Conservation (phyloP, 345 rosid genomes). For the Boechera divaricarpa region DNA sequence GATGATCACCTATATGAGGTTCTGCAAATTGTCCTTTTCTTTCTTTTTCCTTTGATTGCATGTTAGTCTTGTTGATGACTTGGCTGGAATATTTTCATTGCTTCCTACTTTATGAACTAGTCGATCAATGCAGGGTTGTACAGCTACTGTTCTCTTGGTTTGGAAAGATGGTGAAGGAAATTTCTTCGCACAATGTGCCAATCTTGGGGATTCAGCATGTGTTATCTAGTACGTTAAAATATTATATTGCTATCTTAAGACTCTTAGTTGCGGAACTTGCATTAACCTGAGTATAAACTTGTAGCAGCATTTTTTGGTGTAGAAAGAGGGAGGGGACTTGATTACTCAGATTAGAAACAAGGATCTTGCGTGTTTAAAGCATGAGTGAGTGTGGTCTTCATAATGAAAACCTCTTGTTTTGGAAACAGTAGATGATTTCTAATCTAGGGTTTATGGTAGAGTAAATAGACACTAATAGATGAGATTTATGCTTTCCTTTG, state of each 20-base stretch:
- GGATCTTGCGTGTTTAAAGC: constrained; percentile 38
- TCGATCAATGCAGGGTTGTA: constrained; percentile 77
- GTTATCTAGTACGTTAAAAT: constrained; percentile 65
- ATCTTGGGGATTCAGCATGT: constrained; percentile 96
- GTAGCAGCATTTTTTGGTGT: constrained; percentile 42
- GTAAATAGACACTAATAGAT: constrained; percentile 20
- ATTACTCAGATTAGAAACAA: constrained; percentile 42
- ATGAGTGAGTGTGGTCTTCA: constrained; percentile 42
- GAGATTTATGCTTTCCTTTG: constrained; percentile 16
- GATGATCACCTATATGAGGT: constrained; percentile 84
- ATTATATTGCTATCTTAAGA: constrained; percentile 31
- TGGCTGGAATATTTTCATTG: constrained; percentile 27
- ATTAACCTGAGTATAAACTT: constrained; percentile 26
- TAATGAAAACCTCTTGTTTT: constrained; percentile 24
- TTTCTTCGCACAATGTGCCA: constrained; percentile 87
- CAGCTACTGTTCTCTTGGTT: constrained; percentile 89
- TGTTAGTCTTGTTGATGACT: constrained; percentile 26
- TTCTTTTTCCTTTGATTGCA: constrained; percentile 23
- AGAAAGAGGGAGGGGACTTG: constrained; percentile 41
- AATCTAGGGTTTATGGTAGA: constrained; percentile 20
- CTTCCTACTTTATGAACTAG: constrained; percentile 21
- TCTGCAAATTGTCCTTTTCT: constrained; percentile 31
- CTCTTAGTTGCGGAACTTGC: constrained; percentile 30
- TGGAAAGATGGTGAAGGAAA: constrained; percentile 64
- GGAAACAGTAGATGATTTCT: constrained; percentile 23